phyloP scores from a whole-genome alignment of 371 early-diverging fungal genomes.

The Parasitella parasitica region DNA sequence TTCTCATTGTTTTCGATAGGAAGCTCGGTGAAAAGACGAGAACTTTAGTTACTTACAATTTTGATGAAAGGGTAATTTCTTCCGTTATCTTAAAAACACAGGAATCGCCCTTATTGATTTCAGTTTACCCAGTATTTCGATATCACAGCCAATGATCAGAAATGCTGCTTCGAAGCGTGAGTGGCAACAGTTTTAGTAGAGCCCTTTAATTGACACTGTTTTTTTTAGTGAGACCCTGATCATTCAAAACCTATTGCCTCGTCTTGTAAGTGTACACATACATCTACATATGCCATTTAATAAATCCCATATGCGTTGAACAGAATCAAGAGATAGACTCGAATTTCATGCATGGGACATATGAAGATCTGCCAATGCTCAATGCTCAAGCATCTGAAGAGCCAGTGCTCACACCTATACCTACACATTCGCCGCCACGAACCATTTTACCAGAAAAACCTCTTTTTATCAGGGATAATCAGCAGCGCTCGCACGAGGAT shows the following conservation, averaged over 20 bases:
- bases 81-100: neutral
- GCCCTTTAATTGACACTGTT: neutral
- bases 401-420: neutral
- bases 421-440: neutral
- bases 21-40: constrained; percentile 2
- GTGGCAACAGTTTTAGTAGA: neutral
- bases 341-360: constrained; percentile 20
- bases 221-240: constrained; percentile 3
- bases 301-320: neutral
- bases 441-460: neutral
- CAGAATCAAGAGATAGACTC: constrained; percentile 18
- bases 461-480: neutral
- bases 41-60: constrained; percentile 10
- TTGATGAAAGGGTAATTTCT: constrained; percentile 20
- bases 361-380: neutral
- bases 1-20: neutral
- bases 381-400: neutral
- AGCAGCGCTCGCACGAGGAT: neutral
- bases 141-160: constrained; percentile 12
- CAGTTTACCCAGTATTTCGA: constrained; percentile 21
- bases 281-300: neutral
- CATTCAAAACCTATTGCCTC: constrained; percentile 8
- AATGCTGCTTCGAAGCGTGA: constrained; percentile 19
- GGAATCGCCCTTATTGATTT: neutral
- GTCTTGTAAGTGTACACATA: constrained; percentile 12